Conservation (phyloP, 2,329 filamentous ascomycete species). For the Ambrosiella beaveri region DNA sequence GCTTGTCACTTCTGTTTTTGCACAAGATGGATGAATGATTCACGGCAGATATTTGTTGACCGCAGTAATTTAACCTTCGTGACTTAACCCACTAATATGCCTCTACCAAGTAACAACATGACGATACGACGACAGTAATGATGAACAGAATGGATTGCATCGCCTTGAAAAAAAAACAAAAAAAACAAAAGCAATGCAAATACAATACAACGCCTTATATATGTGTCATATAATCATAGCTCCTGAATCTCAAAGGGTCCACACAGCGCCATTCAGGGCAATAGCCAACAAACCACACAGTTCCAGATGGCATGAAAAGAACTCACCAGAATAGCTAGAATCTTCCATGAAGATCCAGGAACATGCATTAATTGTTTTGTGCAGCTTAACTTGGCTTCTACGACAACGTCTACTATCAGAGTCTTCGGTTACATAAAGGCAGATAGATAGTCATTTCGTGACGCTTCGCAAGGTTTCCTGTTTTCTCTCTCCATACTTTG, state of each 20-base stretch:
- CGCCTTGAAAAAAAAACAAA: too few relatives aligned
- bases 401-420: background rate
- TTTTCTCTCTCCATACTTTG: background rate
- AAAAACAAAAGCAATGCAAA: too few relatives aligned
- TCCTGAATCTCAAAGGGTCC: too few relatives aligned
- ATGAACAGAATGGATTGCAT: too few relatives aligned
- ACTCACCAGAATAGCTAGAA: slow-evolving; percentile 7
- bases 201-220: too few relatives aligned
- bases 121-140: too few relatives aligned
- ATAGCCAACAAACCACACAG: too few relatives aligned
- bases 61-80: too few relatives aligned
- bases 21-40: background rate
- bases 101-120: too few relatives aligned
- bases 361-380: background rate
- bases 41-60: background rate
- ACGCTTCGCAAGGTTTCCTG: background rate
- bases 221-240: too few relatives aligned
- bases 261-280: background rate
- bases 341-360: slow-evolving; percentile 6
- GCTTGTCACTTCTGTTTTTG: background rate
- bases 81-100: too few relatives aligned
- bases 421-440: background rate
- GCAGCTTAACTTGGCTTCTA: background rate
- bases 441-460: background rate
- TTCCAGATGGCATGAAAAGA: background rate